Conservation (phyloP, 1,139 yeast genomes). For the Yamadazyma oceani region DNA sequence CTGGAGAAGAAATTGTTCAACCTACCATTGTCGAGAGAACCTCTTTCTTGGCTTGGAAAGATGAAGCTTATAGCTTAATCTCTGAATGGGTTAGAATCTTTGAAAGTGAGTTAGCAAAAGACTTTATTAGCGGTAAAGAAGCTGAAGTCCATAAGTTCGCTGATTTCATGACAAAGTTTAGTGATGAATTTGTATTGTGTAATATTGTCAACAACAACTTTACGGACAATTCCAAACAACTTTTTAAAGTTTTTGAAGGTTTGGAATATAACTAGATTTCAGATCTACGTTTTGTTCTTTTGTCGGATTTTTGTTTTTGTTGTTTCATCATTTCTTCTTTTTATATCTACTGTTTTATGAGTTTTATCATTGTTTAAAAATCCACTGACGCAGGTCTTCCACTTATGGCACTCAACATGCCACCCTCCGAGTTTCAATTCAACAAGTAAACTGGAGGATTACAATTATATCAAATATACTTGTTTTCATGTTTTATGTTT, state of each 20-base stretch:
- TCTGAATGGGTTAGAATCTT: constrained; percentile 74
- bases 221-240: constrained; percentile 46
- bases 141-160: constrained; percentile 26
- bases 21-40: constrained; percentile 91
- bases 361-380: constrained; percentile 13
- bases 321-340: constrained; percentile 6
- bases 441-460: constrained; percentile 12
- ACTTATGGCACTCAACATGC: constrained; percentile 19
- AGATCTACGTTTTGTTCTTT: constrained; percentile 3
- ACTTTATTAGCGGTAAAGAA: constrained; percentile 25
- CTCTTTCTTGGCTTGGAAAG: constrained; percentile 94
- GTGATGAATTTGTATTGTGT: constrained; percentile 59
- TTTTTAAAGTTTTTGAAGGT: constrained; percentile 42
- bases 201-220: constrained; percentile 92
- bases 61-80: constrained; percentile 84
- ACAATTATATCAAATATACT: constrained; percentile 3
- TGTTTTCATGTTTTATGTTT: constrained; percentile 2
- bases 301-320: constrained; percentile 6
- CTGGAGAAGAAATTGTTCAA: constrained; percentile 86
- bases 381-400: constrained; percentile 30
- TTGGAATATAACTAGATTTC: constrained; percentile 20
- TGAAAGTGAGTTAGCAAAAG: constrained; percentile 38
- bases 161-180: constrained; percentile 37
- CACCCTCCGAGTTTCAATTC: constrained; percentile 15
- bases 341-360: constrained; percentile 2